phyloP scores from a whole-genome alignment of 1,284 basidiomycete genomes.

The Fomitopsis palustris region DNA sequence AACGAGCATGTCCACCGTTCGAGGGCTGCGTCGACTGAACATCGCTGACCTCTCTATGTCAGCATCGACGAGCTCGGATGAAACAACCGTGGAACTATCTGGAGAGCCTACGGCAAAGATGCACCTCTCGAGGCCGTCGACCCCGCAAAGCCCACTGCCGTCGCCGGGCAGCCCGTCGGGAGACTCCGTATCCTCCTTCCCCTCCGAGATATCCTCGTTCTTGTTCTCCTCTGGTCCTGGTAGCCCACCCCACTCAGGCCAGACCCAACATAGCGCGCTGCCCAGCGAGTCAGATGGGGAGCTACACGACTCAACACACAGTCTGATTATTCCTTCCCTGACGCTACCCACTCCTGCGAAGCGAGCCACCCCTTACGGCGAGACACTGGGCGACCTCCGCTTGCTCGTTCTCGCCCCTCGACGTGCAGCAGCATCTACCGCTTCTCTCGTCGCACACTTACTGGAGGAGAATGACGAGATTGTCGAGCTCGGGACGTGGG shows the following conservation, averaged over 20 bases:
- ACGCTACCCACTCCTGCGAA: conserved; percentile 55
- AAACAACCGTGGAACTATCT: conserved; percentile 2
- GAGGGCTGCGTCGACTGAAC: conserved; percentile 30
- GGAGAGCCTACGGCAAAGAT: neutral
- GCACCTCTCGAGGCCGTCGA: conserved; percentile 26
- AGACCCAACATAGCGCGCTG: conserved; percentile 22
- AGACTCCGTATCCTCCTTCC: conserved; percentile 65
- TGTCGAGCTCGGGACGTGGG: conserved; percentile 56
- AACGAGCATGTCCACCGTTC: conserved; percentile 39
- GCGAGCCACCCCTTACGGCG: conserved; percentile 58
- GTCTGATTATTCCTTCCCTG: conserved; percentile 69
- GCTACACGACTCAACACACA: conserved; percentile 38
- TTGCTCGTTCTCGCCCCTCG: conserved; percentile 50
- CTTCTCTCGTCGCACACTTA: conserved; percentile 35
- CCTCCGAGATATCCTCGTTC: conserved; percentile 64
- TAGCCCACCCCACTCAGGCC: conserved; percentile 44
- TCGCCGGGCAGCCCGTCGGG: conserved; percentile 51
- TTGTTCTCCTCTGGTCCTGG: conserved; percentile 70
- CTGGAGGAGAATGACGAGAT: conserved; percentile 63
- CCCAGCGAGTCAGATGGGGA: conserved; percentile 30
- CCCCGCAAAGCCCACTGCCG: conserved; percentile 51
- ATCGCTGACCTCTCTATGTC: conserved; percentile 9
- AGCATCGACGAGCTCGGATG: neutral
- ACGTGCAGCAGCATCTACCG: conserved; percentile 24
- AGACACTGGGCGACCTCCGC: conserved; percentile 57